Conservation (phyloP, 2,329 filamentous ascomycete species). For the Scedosporium dehoogii region DNA sequence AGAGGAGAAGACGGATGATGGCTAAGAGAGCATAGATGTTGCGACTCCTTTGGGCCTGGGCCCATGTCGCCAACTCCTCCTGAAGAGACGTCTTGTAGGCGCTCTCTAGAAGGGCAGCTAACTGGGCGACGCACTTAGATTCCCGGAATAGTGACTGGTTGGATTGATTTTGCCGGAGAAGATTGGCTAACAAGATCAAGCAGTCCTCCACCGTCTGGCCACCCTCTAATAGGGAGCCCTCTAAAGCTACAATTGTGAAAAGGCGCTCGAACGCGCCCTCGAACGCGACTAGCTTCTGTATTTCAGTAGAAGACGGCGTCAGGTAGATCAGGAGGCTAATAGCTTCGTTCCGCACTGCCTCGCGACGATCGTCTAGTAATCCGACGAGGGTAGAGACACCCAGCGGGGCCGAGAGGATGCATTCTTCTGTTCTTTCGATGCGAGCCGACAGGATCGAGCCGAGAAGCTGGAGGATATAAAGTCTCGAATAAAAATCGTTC, state of each 20-base stretch:
- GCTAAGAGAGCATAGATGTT: conserved; percentile 86
- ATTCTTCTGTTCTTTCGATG: conserved; percentile 88
- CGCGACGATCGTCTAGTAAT: conserved; percentile 72
- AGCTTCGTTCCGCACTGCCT: conserved; percentile 81
- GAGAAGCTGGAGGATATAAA: conserved; percentile 85
- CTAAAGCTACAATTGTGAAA: conserved; percentile 70
- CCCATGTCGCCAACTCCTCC: conserved; percentile 61
- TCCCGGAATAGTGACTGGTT: conserved; percentile 94
- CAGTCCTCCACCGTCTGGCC: conserved; percentile 88
- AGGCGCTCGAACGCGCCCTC: conserved; percentile 86
- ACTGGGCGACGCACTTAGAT: conserved; percentile 66
- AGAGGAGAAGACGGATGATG: conserved; percentile 77
- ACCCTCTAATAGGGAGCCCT: conserved; percentile 74
- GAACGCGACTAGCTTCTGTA: conserved; percentile 93
- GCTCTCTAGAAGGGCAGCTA: conserved; percentile 58
- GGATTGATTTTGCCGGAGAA: conserved; percentile 75
- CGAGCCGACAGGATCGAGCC: conserved; percentile 76
- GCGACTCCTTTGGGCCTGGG: conserved; percentile 68
- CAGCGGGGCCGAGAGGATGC: conserved; percentile 77
- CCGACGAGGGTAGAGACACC: conserved; percentile 81
- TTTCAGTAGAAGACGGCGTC: conserved; percentile 74
- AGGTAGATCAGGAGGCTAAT: conserved; percentile 80
- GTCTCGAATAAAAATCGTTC: conserved; percentile 77
- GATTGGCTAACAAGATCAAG: conserved; percentile 79
- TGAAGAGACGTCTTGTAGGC: conserved; percentile 36